Percentiles rank a stretch among this genome's conserved stretches.
Conservation (phyloP, 805 yeast genomes). For the Kodamaea kaohsiungensis region DNA sequence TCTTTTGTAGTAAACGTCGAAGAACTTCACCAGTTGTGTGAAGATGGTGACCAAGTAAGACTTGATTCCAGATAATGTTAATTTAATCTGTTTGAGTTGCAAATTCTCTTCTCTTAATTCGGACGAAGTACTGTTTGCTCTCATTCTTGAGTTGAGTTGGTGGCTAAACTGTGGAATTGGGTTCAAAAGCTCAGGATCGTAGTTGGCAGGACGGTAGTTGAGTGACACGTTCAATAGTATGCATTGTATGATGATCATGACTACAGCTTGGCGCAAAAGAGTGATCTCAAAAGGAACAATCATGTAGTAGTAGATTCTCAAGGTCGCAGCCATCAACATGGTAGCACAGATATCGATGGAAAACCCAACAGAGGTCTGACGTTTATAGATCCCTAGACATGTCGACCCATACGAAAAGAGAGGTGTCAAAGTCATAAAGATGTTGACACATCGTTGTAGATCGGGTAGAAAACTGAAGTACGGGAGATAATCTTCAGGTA, state of each 20-base stretch:
- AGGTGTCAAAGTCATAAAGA: constrained; percentile 78
- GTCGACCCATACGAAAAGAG: constrained; percentile 86
- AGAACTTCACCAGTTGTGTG: constrained; percentile 50
- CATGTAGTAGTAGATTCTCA: constrained; percentile 74
- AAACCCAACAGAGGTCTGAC: constrained; percentile 73
- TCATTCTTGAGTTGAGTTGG: constrained; percentile 23
- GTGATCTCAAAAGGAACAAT: constrained; percentile 83
- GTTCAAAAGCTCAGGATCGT: constrained; percentile 34
- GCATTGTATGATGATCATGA: constrained; percentile 82
- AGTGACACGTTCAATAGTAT: constrained; percentile 65
- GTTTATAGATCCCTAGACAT: constrained; percentile 61
- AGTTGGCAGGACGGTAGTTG: constrained; percentile 47
- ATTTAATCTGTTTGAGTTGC: neutral
- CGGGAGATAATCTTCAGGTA: constrained; percentile 23
- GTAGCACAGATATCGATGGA: constrained; percentile 92
- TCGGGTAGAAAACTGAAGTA: constrained; percentile 30
- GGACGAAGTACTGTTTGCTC: neutral
- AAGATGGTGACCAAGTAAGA: constrained; percentile 7
- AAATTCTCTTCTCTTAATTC: neutral
- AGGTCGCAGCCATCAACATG: constrained; percentile 74
- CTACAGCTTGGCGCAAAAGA: constrained; percentile 70
- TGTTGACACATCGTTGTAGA: constrained; percentile 57
- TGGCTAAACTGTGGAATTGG: constrained; percentile 29
- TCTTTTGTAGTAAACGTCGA: constrained; percentile 69
- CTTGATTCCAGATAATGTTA: neutral